Conservation (phyloP, 129 eudicot genomes). For the Centaurea solstitialis region DNA sequence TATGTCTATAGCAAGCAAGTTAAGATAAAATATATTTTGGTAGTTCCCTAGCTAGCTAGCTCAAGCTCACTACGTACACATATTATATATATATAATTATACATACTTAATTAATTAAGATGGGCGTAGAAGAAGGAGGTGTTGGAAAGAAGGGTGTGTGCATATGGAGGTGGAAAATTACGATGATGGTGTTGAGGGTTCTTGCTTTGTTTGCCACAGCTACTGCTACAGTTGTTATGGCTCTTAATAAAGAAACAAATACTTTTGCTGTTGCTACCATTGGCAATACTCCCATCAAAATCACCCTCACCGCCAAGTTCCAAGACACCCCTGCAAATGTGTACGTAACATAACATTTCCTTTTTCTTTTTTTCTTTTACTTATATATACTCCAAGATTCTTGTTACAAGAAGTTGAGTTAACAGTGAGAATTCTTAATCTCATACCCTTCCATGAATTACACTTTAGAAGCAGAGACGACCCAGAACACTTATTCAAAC, state of each 20-base stretch:
- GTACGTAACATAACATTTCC: constrained; percentile 32
- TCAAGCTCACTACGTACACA: too few species aligned
- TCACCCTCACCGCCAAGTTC: constrained; percentile 68
- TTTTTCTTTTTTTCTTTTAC: not conserved
- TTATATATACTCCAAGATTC: not conserved
- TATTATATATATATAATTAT: too few species aligned
- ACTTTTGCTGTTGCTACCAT: constrained; percentile 69
- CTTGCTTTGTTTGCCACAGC: constrained; percentile 53
- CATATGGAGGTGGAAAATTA: constrained; percentile 11
- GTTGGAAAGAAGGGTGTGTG: not conserved
- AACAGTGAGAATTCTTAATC: too few species aligned
- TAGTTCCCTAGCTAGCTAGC: too few species aligned
- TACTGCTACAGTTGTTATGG: constrained; percentile 76
- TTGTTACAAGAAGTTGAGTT: too few species aligned
- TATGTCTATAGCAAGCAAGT: not conserved
- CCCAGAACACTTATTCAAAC: too few species aligned
- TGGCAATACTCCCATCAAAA: constrained; percentile 70
- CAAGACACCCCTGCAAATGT: constrained; percentile 72
- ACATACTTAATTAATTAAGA: not conserved
- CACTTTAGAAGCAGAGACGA: too few species aligned
- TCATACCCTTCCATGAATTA: too few species aligned
- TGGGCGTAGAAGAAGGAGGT: constrained; percentile 41
- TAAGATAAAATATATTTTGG: not conserved
- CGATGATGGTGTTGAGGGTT: constrained; percentile 43
- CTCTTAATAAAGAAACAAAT: constrained; percentile 65